Base-by-base conservation (phyloP, 257 asterid species). In the Lithospermum erythrorhizon region DNA sequence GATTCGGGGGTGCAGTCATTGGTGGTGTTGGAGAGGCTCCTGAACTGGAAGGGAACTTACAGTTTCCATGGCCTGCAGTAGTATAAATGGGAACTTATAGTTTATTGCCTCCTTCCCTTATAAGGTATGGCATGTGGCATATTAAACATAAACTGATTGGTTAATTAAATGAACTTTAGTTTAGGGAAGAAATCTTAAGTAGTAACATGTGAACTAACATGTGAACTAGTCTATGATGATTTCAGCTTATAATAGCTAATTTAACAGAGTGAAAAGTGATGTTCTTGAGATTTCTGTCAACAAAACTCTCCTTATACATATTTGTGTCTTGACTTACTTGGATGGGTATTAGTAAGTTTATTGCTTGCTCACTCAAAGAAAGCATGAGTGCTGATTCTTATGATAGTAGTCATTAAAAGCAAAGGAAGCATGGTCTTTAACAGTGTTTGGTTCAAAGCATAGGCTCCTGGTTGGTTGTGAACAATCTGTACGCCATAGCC, bases 401-500 rank as follows among this genome's bases (percentile, higher is more conserved):
- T 84, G 95, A 77, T 93, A 93, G 77, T 91, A 91, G 76, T 65
- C 72, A 57, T 91, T 88, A 80, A 91, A 91, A 61, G 98, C 98
- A 21, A 79, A 88, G 6, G 98, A 88, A 45, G 98, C 95, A 61
- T 91, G 98, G 21, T 86, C 94, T 37, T 64, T 82, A 25, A 80
- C 53, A 9, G 99, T 89, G 62, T 75, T 75, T 19, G 99, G 99
- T 0, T 93, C 81, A 41, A 66, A 84, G 81, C 99, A 93, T 61
- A 60, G 25, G 76, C 94, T 45, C 78, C 78, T n/a, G 76, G 76
- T 65, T 86, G 99, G 64, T 24, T 78, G 76, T 14, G 99, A 78
- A 68, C 99, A 93, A 65, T 93, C 96, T 56, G 99, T 76, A 54
- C 96, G 5, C 97, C 99, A 68, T 78, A 86, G 51, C 99, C 99